phyloP scores from a whole-genome alignment of 1,284 basidiomycete species.

The Agroathelia rolfsii region DNA sequence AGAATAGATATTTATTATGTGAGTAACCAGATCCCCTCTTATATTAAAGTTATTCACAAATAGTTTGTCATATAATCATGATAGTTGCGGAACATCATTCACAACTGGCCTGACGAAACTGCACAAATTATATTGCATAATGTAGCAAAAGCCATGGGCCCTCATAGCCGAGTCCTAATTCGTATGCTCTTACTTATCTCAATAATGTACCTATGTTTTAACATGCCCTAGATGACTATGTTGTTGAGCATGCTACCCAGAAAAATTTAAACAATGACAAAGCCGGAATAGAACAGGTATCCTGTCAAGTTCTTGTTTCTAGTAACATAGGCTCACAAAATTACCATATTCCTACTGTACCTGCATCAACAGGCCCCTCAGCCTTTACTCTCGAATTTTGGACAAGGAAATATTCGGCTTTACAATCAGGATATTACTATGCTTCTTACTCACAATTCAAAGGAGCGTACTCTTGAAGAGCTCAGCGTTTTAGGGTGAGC shows the following conservation, averaged over 20 bases:
- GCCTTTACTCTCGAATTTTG: conserved; percentile 25
- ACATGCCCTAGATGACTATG: no score
- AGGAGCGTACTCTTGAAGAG: conserved; percentile 22
- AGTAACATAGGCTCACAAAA: no score
- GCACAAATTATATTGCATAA: conserved; percentile 17
- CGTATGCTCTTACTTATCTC: conserved; percentile 12
- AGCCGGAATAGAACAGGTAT: no score
- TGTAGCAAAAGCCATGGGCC: conserved; percentile 17
- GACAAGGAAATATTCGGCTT: conserved; percentile 19
- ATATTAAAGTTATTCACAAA: no score
- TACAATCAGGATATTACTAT: conserved; percentile 23
- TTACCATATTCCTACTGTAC: no score
- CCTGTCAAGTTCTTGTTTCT: no score
- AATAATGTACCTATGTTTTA: no score
- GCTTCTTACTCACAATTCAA: conserved; percentile 20
- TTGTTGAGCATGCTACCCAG: no score
- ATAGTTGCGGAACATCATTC: conserved; percentile 21
- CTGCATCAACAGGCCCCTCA: conserved; percentile 25
- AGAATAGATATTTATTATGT: no score
- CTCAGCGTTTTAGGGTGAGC: conserved; percentile 20
- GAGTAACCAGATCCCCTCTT: no score
- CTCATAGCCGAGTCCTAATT: conserved; percentile 19
- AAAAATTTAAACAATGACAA: no score
- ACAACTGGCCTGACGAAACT: conserved; percentile 21
- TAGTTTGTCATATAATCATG: no score